Conservation (phyloP, 345 rosid species). For the Aurinia saxatilis region DNA sequence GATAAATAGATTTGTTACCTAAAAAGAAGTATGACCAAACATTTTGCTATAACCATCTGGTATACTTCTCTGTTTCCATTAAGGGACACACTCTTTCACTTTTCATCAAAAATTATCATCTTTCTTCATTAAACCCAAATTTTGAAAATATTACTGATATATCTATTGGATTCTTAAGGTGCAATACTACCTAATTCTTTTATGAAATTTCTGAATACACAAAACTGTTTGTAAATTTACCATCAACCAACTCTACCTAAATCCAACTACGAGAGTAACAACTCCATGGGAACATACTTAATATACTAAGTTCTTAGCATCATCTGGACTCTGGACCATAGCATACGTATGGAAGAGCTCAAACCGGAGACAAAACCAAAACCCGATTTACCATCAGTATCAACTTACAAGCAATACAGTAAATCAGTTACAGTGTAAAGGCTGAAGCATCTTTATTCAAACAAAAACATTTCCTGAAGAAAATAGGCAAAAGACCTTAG, state of each 20-base stretch:
- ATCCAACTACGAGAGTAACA: no score
- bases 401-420: conserved; percentile 1
- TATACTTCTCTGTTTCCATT: neutral
- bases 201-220: no score
- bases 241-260: no score
- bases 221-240: no score
- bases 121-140: no score
- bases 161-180: no score
- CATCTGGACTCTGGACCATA: neutral
- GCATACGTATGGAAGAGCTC: neutral
- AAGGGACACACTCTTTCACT: neutral
- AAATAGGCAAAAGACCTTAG: neutral
- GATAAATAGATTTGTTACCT: no score
- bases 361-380: conserved; percentile 3
- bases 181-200: no score
- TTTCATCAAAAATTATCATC: neutral
- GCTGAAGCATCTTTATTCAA: conserved; percentile 16
- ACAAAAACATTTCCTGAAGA: neutral
- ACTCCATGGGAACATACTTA: no score
- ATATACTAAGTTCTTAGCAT: neutral
- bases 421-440: neutral
- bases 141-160: no score
- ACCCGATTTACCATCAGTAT: neutral
- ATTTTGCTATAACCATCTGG: no score
- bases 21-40: no score